Evolutionary conservation across 495 filamentous ascomycete species (phyloP).

Genomic region (Acidomyces sp.): DNA sequence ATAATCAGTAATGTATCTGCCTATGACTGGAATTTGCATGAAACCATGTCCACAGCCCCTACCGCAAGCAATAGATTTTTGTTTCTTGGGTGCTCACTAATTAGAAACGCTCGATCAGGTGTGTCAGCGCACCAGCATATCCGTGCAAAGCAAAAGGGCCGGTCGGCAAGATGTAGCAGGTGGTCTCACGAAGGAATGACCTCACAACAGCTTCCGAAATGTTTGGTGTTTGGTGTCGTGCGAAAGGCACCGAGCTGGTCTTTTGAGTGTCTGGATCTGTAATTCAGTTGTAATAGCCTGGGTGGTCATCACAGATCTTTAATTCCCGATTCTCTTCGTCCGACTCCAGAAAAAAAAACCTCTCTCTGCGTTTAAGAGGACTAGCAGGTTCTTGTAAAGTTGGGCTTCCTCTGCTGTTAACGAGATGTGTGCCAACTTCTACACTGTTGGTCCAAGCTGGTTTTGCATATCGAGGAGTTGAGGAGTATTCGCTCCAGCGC

Average conservation of each 20-base stretch:
- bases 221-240: slow-evolving; percentile 36
- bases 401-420: slow-evolving; percentile 35
- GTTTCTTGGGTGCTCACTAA: slow-evolving; percentile 33
- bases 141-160: slow-evolving; percentile 36
- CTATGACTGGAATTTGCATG: slow-evolving; percentile 39
- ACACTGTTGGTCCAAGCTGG: slow-evolving; percentile 42
- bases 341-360: slow-evolving; percentile 47
- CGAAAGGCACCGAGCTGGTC: slow-evolving; percentile 33
- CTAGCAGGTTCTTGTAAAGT: slow-evolving; percentile 35
- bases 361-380: slow-evolving; percentile 38
- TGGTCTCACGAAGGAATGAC: slow-evolving; percentile 35
- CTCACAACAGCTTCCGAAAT: slow-evolving; percentile 33
- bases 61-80: slow-evolving; percentile 34
- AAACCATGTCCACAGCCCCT: slow-evolving; percentile 42
- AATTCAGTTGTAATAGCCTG: slow-evolving; percentile 39
- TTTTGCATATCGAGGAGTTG: slow-evolving; percentile 38
- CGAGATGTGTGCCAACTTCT: slow-evolving; percentile 40
- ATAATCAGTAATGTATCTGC: slow-evolving; percentile 34
- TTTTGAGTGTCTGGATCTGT: slow-evolving; percentile 20
- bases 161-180: slow-evolving; percentile 38
- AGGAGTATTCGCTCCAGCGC: slow-evolving; percentile 37
- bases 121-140: slow-evolving; percentile 47
- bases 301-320: slow-evolving; percentile 46
- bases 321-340: slow-evolving; percentile 38
- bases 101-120: slow-evolving; percentile 37